A percentile compares a stretch with the other conserved stretches of the same genome.
phyloP scores from a whole-genome alignment of 352 stramenopile species.

The Aphanomyces cochlioides region DNA sequence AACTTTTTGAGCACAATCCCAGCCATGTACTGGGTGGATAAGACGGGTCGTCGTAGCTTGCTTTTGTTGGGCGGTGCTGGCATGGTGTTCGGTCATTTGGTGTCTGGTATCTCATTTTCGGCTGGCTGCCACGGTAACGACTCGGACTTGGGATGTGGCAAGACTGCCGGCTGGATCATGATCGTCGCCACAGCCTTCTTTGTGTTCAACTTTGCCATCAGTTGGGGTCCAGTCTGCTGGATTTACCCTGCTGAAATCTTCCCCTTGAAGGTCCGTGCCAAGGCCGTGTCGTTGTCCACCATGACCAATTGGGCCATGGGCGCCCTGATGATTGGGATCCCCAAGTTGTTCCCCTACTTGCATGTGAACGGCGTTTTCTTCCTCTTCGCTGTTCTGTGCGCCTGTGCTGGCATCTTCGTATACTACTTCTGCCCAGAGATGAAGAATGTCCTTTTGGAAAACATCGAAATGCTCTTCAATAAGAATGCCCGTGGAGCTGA shows the following conservation, averaged over 20 bases:
- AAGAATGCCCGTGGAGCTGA: neutral
- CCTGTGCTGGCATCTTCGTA: constrained; percentile 43
- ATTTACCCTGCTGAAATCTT: constrained; percentile 63
- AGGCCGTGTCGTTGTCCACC: constrained; percentile 45
- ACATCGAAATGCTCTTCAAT: constrained; percentile 54
- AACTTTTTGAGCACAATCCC: constrained; percentile 46
- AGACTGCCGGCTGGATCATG: constrained; percentile 37
- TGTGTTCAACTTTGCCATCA: constrained; percentile 54
- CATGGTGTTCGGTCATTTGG: constrained; percentile 44
- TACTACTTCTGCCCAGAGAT: constrained; percentile 53
- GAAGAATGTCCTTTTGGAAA: constrained; percentile 48
- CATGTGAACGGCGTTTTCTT: constrained; percentile 53
- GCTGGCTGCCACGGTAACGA: constrained; percentile 38
- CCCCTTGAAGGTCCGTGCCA: constrained; percentile 43
- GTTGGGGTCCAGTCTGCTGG: constrained; percentile 55
- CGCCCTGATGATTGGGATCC: constrained; percentile 40
- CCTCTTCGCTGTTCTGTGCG: constrained; percentile 45
- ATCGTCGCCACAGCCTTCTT: constrained; percentile 41
- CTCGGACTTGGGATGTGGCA: constrained; percentile 32
- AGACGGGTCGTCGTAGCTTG: constrained; percentile 38
- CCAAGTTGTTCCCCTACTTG: constrained; percentile 50
- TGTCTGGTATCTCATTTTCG: constrained; percentile 41
- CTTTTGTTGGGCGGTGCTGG: constrained; percentile 42
- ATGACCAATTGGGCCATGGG: constrained; percentile 42
- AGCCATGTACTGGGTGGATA: constrained; percentile 44